These are phyloP conservation scores for Stephania japonica DNA, from an alignment of 164 flowering plant species.

Conservation along the genomic window DNA sequence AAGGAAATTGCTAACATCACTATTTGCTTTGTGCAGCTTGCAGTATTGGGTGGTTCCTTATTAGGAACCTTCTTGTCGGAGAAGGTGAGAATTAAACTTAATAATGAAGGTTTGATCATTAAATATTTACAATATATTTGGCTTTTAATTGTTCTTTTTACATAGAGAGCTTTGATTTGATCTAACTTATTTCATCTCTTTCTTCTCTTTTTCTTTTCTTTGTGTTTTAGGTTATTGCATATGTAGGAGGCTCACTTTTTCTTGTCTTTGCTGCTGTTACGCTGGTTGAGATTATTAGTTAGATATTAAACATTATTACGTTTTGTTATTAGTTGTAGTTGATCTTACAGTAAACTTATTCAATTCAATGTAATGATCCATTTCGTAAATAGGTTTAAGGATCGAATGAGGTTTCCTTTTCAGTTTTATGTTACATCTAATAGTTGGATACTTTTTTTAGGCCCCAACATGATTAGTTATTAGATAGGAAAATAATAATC, in stretches of 20 bases:
- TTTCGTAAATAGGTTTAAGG: slow-evolving; percentile 1
- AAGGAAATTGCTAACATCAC: background rate
- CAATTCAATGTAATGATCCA: background rate
- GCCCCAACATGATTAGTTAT: too few relatives aligned
- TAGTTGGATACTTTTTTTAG: too few relatives aligned
- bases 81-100: slow-evolving; percentile 44
- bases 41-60: slow-evolving; percentile 92
- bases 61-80: slow-evolving; percentile 91
- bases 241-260: slow-evolving; percentile 80
- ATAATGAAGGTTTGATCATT: background rate
- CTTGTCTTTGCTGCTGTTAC: slow-evolving; percentile 84
- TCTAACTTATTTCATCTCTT: background rate
- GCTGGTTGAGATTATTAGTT: slow-evolving; percentile 58
- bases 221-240: slow-evolving; percentile 55
- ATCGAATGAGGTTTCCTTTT: too few relatives aligned
- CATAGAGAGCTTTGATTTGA: background rate
- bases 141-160: too few relatives aligned
- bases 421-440: background rate
- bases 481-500: too few relatives aligned
- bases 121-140: too few relatives aligned
- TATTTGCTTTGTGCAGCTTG: slow-evolving; percentile 49
- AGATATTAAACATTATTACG: slow-evolving; percentile 9
- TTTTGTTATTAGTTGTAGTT: background rate
- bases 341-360: background rate
- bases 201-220: background rate